phyloP scores from a whole-genome alignment of 2,329 filamentous ascomycete genomes.

The Falciphora oryzae region DNA sequence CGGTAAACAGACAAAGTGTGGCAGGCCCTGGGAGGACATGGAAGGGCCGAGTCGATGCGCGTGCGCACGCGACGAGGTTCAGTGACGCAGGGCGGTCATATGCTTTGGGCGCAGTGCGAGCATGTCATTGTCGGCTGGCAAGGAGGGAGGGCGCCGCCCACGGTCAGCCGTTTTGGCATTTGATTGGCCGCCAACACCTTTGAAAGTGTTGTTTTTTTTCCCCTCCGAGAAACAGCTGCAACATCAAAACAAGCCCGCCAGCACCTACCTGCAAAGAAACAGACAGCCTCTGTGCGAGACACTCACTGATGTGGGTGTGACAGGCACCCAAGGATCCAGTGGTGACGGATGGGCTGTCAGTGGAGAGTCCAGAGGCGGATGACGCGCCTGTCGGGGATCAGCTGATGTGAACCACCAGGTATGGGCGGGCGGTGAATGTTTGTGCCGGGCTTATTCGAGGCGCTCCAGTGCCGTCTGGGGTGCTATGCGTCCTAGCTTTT shows the following conservation, averaged over 20 bases:
- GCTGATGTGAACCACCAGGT: neutral
- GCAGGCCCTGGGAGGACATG: neutral
- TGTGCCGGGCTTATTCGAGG: slow-evolving; percentile 7
- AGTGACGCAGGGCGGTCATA: neutral
- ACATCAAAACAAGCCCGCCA: too few species aligned
- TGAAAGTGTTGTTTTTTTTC: neutral
- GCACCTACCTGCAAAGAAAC: neutral
- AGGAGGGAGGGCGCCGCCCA: too few species aligned
- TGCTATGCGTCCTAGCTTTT: neutral
- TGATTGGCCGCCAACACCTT: neutral
- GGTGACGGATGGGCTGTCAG: neutral
- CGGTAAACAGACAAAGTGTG: neutral
- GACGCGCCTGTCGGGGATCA: neutral
- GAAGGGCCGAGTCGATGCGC: neutral
- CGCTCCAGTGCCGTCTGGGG: neutral
- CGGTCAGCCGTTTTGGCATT: neutral
- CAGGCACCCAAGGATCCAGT: neutral
- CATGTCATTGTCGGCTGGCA: neutral
- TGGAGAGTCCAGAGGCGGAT: neutral
- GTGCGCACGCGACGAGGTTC: neutral
- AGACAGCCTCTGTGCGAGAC: neutral
- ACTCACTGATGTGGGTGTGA: too few species aligned
- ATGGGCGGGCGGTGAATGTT: neutral
- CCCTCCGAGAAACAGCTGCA: neutral
- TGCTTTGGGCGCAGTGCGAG: neutral